Conservation (phyloP, 306 rosid species). For the Cucumis hystrix region DNA sequence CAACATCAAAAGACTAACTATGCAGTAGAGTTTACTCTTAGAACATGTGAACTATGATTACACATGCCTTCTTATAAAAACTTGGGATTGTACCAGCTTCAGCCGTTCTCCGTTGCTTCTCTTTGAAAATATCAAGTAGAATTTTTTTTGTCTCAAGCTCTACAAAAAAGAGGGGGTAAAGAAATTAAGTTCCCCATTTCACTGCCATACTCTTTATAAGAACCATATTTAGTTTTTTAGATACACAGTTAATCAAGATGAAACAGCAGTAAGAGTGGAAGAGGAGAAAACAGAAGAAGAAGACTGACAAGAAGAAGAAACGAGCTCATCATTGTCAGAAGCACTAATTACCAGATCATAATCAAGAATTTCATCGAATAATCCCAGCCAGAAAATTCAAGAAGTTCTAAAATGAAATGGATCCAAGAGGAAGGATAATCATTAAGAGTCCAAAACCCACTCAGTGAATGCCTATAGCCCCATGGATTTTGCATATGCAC, state of each 20-base stretch:
- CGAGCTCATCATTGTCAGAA: neutral
- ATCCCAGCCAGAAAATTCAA: neutral
- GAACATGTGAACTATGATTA: slow-evolving; percentile 7
- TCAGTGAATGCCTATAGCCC: neutral
- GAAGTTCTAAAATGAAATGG: neutral
- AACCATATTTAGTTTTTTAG: neutral
- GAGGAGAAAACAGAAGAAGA: neutral
- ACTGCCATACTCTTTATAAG: neutral
- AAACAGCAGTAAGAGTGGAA: neutral
- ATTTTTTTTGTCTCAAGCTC: slow-evolving; percentile 97
- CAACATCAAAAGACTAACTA: neutral
- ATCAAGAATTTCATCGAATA: neutral
- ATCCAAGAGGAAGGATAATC: neutral
- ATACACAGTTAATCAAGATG: neutral
- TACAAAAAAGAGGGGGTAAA: slow-evolving; percentile 18
- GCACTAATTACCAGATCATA: neutral
- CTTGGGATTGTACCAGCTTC: slow-evolving; percentile 94
- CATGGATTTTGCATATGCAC: neutral
- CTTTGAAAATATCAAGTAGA: slow-evolving; percentile 93
- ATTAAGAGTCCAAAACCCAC: neutral
- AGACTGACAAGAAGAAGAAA: neutral
- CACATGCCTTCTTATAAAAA: slow-evolving; percentile 89
- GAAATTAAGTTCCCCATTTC: neutral
- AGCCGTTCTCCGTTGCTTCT: slow-evolving; percentile 83
- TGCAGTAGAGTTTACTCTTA: slow-evolving; percentile 4